Conservation (phyloP, 495 filamentous ascomycete genomes). For the Clohesyomyces aquaticus region DNA sequence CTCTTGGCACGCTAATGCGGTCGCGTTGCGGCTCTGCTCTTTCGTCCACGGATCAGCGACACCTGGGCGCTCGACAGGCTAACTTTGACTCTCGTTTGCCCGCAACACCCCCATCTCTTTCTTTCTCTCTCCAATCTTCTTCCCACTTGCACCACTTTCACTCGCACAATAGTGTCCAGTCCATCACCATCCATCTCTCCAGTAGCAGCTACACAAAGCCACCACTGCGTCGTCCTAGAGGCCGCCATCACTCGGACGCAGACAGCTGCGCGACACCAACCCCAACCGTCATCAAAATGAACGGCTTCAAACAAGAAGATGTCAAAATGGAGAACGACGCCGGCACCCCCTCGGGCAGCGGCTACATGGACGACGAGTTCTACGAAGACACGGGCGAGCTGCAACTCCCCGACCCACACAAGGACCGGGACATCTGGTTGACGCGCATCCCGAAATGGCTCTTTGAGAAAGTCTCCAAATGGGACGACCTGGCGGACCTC, state of each 20-base stretch:
- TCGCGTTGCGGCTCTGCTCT: slow-evolving; percentile 18
- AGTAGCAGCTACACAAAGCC: too few relatives aligned
- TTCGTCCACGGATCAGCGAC: background rate
- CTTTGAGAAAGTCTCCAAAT: slow-evolving; percentile 44
- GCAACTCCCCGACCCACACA: slow-evolving; percentile 62
- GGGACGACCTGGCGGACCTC: slow-evolving; percentile 67
- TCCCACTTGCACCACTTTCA: too few relatives aligned
- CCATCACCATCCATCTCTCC: too few relatives aligned
- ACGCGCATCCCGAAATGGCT: slow-evolving; percentile 76
- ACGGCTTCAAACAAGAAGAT: slow-evolving; percentile 50
- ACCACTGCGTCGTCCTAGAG: too few relatives aligned
- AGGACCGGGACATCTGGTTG: slow-evolving; percentile 66
- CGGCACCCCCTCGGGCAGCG: slow-evolving; percentile 58
- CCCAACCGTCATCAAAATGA: slow-evolving; percentile 26
- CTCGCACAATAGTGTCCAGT: too few relatives aligned
- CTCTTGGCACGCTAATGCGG: slow-evolving; percentile 21
- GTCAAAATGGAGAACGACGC: slow-evolving; percentile 74
- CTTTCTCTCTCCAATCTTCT: too few relatives aligned
- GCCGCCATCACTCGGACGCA: too few relatives aligned
- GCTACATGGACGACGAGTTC: slow-evolving; percentile 71
- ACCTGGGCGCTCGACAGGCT: background rate
- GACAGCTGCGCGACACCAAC: too few relatives aligned
- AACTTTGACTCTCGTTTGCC: background rate
- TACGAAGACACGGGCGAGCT: slow-evolving; percentile 90
- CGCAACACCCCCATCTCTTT: too few relatives aligned